These are phyloP conservation scores for Didymella exigua DNA, from an alignment of 2,329 filamentous ascomycete genomes.

Conservation along the genomic window DNA sequence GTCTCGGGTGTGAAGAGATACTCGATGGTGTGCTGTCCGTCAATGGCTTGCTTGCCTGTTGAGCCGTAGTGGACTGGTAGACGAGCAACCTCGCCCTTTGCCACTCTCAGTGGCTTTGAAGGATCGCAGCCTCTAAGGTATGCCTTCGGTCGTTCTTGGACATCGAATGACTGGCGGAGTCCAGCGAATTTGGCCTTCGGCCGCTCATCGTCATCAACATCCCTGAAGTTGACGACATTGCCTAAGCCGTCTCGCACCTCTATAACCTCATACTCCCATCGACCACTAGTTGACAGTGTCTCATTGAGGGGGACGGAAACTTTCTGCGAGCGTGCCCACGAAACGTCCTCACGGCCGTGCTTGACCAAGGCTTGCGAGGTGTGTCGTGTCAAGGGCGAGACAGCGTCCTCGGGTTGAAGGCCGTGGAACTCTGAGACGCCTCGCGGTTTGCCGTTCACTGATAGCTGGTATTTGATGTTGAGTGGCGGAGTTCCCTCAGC, in stretches of 20 bases:
- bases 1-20: constrained; percentile 83
- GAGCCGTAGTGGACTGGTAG: constrained; percentile 76
- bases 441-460: constrained; percentile 80
- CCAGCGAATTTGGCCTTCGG: constrained; percentile 64
- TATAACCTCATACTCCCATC: constrained; percentile 89
- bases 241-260: constrained; percentile 91
- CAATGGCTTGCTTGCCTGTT: constrained; percentile 61
- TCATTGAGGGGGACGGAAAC: constrained; percentile 88
- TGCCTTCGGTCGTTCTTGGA: constrained; percentile 83
- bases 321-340: constrained; percentile 78
- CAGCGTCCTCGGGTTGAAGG: constrained; percentile 85
- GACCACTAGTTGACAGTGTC: constrained; percentile 76
- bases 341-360: constrained; percentile 67
- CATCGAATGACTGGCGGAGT: constrained; percentile 77
- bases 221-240: constrained; percentile 78
- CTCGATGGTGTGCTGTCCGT: constrained; percentile 72
- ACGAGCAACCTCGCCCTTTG: constrained; percentile 70
- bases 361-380: constrained; percentile 63
- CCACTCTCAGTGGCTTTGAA: constrained; percentile 80
- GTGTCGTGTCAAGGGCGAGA: constrained; percentile 73
- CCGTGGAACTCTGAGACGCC: constrained; percentile 86
- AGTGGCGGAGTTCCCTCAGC: constrained; percentile 89
- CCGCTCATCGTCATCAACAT: constrained; percentile 67
- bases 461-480: constrained; percentile 89
- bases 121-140: constrained; percentile 77